Evolutionary conservation across 352 stramenopile genomes (phyloP).

Genomic region (Phytophthora kernoviae): DNA sequence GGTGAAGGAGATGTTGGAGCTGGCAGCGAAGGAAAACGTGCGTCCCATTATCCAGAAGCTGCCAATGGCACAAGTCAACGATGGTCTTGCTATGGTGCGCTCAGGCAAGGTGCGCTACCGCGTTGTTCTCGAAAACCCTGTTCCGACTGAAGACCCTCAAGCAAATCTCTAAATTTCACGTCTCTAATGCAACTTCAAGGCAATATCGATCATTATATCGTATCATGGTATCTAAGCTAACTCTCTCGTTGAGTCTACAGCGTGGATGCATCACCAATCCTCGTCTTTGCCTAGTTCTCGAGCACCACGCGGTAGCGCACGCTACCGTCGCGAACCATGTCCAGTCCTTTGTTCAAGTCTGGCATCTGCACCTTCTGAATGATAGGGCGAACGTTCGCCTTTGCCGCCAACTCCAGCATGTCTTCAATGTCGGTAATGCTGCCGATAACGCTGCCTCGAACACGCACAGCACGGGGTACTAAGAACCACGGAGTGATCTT

Average conservation of each 20-base stretch:
- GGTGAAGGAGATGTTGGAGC: slow-evolving; percentile 80
- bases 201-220: too few species aligned
- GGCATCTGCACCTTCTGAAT: slow-evolving; percentile 51
- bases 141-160: too few species aligned
- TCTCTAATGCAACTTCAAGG: too few species aligned
- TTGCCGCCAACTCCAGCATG: slow-evolving; percentile 78
- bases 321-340: slow-evolving; percentile 10
- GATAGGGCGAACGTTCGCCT: slow-evolving; percentile 57
- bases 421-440: slow-evolving; percentile 20
- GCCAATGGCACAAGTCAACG: slow-evolving; percentile 41
- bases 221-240: too few species aligned
- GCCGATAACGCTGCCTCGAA: slow-evolving; percentile 15
- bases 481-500: slow-evolving; percentile 40
- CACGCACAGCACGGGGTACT: slow-evolving; percentile 11
- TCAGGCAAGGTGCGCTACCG: slow-evolving; percentile 22
- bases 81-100: slow-evolving; percentile 37
- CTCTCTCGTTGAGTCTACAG: too few species aligned
- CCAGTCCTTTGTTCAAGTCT: slow-evolving; percentile 21
- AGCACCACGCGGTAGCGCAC: slow-evolving; percentile 25
- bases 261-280: too few species aligned
- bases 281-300: slow-evolving; percentile 30
- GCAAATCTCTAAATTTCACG: too few species aligned
- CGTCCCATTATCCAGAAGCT: slow-evolving; percentile 41
- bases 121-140: slow-evolving; percentile 8
- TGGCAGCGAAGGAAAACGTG: slow-evolving; percentile 71